Conservation (phyloP, 192 early-diverging fungal species). For the Backusella liffmaniae region DNA sequence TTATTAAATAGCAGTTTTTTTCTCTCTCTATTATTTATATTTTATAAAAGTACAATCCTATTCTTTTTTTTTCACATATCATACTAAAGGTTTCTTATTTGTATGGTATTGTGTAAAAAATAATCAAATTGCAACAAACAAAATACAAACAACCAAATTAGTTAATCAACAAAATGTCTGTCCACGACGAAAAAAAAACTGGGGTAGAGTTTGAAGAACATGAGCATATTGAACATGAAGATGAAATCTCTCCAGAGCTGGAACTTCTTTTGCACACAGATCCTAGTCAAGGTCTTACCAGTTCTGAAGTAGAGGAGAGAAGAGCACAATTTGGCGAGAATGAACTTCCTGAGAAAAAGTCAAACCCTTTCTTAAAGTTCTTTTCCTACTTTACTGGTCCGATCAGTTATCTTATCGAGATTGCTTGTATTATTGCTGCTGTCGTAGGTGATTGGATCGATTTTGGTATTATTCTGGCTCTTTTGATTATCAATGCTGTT, state of each 20-base stretch:
- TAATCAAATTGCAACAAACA: background rate
- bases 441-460: slow-evolving; percentile 71
- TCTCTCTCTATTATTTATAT: background rate
- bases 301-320: slow-evolving; percentile 73
- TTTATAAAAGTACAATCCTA: background rate
- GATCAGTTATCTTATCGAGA: slow-evolving; percentile 88
- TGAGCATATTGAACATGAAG: slow-evolving; percentile 69
- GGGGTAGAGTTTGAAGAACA: slow-evolving; percentile 67
- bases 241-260: slow-evolving; percentile 81
- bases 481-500: slow-evolving; percentile 79
- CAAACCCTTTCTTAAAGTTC: slow-evolving; percentile 84
- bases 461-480: slow-evolving; percentile 76
- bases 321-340: slow-evolving; percentile 76
- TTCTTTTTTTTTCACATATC: slow-evolving; percentile 1
- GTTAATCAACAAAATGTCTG: background rate
- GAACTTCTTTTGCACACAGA: slow-evolving; percentile 80
- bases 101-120: slow-evolving; percentile 4
- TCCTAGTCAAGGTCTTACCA: slow-evolving; percentile 72
- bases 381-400: slow-evolving; percentile 86
- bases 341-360: slow-evolving; percentile 81
- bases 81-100: background rate
- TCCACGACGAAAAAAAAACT: slow-evolving; percentile 40
- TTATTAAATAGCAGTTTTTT: background rate
- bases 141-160: background rate
- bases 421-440: slow-evolving; percentile 79